Conservation (phyloP, 805 yeast genomes). For the Nakazawaea ernobii region DNA sequence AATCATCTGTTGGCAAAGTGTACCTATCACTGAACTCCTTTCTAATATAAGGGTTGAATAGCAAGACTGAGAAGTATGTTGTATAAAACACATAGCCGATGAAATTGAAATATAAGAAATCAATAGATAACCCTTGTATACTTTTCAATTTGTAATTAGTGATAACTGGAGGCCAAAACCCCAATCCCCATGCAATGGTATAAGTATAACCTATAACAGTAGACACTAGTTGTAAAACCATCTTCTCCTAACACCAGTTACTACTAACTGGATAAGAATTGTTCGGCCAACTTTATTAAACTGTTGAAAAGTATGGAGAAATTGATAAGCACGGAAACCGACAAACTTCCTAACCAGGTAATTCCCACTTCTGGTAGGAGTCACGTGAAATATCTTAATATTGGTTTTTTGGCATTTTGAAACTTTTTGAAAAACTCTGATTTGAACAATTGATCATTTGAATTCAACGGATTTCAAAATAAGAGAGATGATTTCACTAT, state of each 20-base stretch:
- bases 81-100: constrained; percentile 27
- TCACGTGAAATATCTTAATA: constrained; percentile 1
- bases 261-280: not conserved
- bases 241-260: not conserved
- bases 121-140: constrained; percentile 29
- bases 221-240: constrained; percentile 14
- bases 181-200: constrained; percentile 24
- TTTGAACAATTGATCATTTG: too few relatives aligned
- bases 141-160: constrained; percentile 24
- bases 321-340: too few relatives aligned
- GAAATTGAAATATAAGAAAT: constrained; percentile 27
- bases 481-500: too few relatives aligned
- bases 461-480: too few relatives aligned
- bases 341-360: not conserved
- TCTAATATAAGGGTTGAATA: constrained; percentile 18
- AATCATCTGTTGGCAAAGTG: constrained; percentile 14
- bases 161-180: constrained; percentile 26
- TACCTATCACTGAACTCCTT: constrained; percentile 22
- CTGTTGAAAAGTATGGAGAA: too few relatives aligned
- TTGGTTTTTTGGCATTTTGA: too few relatives aligned
- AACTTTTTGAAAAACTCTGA: not conserved
- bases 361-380: not conserved
- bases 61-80: constrained; percentile 21
- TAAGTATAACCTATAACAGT: constrained; percentile 24
- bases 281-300: not conserved